Conservation (phyloP, 768 basidiomycete genomes). For the Mycena chlorophos region DNA sequence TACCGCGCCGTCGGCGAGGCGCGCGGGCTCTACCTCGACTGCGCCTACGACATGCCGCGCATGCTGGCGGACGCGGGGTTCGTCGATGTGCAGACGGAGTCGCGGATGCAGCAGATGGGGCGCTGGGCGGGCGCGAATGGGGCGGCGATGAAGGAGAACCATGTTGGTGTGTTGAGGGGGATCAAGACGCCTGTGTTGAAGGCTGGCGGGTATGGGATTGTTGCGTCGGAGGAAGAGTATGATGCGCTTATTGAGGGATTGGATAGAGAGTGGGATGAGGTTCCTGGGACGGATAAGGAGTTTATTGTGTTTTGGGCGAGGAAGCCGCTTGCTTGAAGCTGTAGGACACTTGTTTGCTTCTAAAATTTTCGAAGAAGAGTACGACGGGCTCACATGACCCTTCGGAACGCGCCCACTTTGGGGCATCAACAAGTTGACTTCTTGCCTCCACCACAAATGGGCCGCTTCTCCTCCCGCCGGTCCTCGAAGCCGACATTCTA, state of each 20-base stretch:
- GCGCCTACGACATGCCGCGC: background rate
- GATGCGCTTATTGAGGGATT: constrained; percentile 16
- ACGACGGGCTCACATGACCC: background rate
- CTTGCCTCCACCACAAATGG: too few species aligned
- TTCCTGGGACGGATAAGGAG: constrained; percentile 19
- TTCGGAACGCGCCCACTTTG: too few species aligned
- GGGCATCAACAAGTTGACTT: background rate
- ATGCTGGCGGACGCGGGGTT: constrained; percentile 1
- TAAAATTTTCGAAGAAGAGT: too few species aligned
- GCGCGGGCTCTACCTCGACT: background rate
- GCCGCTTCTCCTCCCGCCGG: background rate
- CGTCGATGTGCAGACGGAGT: constrained; percentile 6
- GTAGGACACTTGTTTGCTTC: too few species aligned
- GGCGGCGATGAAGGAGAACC: constrained; percentile 1
- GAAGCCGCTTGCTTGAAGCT: constrained; percentile 13
- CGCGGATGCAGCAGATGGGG: constrained; percentile 17
- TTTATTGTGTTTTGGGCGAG: constrained; percentile 21
- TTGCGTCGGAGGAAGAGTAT: constrained; percentile 14
- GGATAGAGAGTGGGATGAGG: constrained; percentile 22
- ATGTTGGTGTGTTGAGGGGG: constrained; percentile 5
- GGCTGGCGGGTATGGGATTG: constrained; percentile 15
- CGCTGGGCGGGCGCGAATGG: constrained; percentile 15
- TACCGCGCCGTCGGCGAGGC: background rate
- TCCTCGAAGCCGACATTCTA: background rate
- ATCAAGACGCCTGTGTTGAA: constrained; percentile 15